Percentiles rank a stretch among this genome's conserved stretches.
These are phyloP conservation scores for Pseudophaeomoniella oleicola DNA, from an alignment of 2,329 filamentous ascomycete species.

Conservation along the genomic window DNA sequence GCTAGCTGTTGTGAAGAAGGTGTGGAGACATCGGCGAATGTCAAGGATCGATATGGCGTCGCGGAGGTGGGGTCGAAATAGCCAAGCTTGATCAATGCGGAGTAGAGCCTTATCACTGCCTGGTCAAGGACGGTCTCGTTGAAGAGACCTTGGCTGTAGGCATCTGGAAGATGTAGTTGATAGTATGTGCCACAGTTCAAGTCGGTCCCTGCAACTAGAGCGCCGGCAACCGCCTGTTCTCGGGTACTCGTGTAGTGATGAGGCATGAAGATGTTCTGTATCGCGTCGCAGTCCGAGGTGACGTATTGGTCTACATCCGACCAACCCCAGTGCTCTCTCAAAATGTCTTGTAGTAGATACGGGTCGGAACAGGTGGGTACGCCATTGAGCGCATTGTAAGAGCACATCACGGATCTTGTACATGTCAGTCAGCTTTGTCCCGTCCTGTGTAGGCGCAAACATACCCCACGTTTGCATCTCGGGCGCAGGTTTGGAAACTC, in stretches of 20 bases:
- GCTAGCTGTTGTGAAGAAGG: slow-evolving; percentile 40
- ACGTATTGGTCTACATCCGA: slow-evolving; percentile 46
- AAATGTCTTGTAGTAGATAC: slow-evolving; percentile 47
- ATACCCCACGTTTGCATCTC: slow-evolving; percentile 30
- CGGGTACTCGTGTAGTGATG: slow-evolving; percentile 17
- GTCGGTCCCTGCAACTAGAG: slow-evolving; percentile 37
- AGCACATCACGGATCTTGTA: slow-evolving; percentile 44
- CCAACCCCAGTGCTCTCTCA: slow-evolving; percentile 54
- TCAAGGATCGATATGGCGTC: slow-evolving; percentile 35
- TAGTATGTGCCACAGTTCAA: slow-evolving; percentile 38
- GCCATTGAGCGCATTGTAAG: slow-evolving; percentile 52
- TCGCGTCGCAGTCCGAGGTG: slow-evolving; percentile 50
- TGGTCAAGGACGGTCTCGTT: slow-evolving; percentile 31
- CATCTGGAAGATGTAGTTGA: slow-evolving; percentile 28
- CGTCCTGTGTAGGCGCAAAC: neutral
- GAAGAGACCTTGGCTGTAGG: slow-evolving; percentile 28
- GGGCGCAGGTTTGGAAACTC: slow-evolving; percentile 48
- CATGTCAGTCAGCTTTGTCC: neutral
- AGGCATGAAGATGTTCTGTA: slow-evolving; percentile 40
- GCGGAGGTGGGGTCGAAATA: slow-evolving; percentile 35
- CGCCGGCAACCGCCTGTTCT: slow-evolving; percentile 31
- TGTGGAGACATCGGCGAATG: slow-evolving; percentile 41
- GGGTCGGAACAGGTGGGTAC: slow-evolving; percentile 48
- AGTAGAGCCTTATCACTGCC: slow-evolving; percentile 33
- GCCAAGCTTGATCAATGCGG: slow-evolving; percentile 32